Percentiles rank a stretch among this genome's conserved stretches.
Conservation (phyloP, 805 yeast species). For the Dipodascopsis uninucleata region DNA sequence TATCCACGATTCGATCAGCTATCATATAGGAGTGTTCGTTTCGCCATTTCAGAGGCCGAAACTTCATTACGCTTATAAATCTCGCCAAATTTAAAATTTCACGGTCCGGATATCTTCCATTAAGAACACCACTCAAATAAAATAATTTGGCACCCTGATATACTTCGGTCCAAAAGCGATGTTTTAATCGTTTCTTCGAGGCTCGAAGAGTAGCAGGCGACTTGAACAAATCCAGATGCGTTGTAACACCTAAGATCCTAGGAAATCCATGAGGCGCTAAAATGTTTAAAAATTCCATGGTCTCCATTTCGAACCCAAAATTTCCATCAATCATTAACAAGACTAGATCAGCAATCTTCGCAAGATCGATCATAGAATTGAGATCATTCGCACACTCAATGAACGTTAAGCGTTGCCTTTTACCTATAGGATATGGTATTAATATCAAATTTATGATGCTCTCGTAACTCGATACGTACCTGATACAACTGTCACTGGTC, state of each 20-base stretch:
- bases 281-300: conserved; percentile 94
- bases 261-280: conserved; percentile 99
- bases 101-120: conserved; percentile 96
- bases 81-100: conserved; percentile 88
- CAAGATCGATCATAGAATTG: conserved; percentile 93
- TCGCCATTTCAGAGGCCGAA: conserved; percentile 98
- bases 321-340: conserved; percentile 90
- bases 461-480: conserved; percentile 1
- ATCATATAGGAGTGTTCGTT: conserved; percentile 94
- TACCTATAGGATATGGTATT: conserved; percentile 63
- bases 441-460: neutral
- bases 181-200: conserved; percentile 84
- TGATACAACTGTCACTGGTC: conserved; percentile 94
- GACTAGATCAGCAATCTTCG: conserved; percentile 91
- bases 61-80: conserved; percentile 94
- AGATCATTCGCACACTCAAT: conserved; percentile 90
- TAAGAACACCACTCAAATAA: conserved; percentile 89
- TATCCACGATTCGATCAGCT: conserved; percentile 87
- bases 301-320: conserved; percentile 98
- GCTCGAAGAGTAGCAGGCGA: conserved; percentile 85
- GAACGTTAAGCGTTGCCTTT: conserved; percentile 85
- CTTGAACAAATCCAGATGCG: conserved; percentile 92
- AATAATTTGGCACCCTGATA: conserved; percentile 96
- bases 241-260: conserved; percentile 87
- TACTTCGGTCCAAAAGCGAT: conserved; percentile 98